Base-by-base conservation (phyloP, 345 rosid genomes). In the Orychophragmus violaceus region DNA sequence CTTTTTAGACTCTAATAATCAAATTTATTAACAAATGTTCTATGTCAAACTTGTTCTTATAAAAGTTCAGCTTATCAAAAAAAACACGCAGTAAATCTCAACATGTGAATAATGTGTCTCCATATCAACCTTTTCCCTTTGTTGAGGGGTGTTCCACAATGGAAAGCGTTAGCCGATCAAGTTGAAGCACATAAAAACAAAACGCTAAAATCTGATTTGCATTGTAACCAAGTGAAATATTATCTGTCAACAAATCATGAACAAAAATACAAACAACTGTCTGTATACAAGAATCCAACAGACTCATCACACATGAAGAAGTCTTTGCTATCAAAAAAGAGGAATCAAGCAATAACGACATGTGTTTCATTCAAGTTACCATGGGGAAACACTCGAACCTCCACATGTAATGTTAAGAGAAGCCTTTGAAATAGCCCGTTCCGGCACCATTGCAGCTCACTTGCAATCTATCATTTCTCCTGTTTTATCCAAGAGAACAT, bases 391-490 rank as follows among this genome's bases (percentile, higher is more conserved):
- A 91, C 70, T 94, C 79, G 39, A 91, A 49, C 99, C 99, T 52
- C 99, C 99, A 57, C 99, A 97, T 2, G 99, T 94, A 6, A 91
- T 97, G 68, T 89, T 94, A 59, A 94, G 91, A 49, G 91, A 75
- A 1, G 97, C 99, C 71, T 91, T n/a, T n/a, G n/a, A 91, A 44
- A 84, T 70, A 74, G 91, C 79, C 68, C 99, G 82, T 11, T 79
- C 73, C 0, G 99, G 99, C 58, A 74, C 96, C 85, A 86, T 72
- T 57, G 95, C 92, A 56, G 96, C 96, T 78, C 91, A 59, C 76
- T 94, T 91, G 80, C 91, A 90, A 82, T 95, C 83, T 68, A 94
- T 83, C 99, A 94, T 94, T 29, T 86, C 99, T 69, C 99, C 97
- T 94, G 85, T 62, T 64, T 0, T 9, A 19, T 19, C n/a, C 13